Evolutionary conservation across 257 asterid genomes (phyloP).

Genomic region (Ligustrum vulgare): DNA sequence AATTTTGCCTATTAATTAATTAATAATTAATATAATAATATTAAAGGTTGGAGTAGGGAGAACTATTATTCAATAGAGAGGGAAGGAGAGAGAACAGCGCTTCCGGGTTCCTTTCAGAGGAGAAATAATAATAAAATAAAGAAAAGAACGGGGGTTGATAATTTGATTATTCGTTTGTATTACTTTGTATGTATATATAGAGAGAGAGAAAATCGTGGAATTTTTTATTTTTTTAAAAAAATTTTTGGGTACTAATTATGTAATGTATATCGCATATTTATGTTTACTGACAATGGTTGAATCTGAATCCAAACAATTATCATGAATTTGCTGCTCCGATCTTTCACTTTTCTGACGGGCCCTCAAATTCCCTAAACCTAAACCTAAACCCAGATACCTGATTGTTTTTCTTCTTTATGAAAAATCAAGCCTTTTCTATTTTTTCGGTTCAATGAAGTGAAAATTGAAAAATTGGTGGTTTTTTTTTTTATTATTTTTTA

Average conservation of each 20-base stretch:
- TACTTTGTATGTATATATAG: background rate
- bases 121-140: background rate
- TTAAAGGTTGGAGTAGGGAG: background rate
- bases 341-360: background rate
- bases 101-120: background rate
- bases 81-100: background rate
- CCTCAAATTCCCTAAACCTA: background rate
- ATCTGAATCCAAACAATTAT: slow-evolving; percentile 1
- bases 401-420: background rate
- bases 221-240: background rate
- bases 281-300: slow-evolving; percentile 4
- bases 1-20: slow-evolving; percentile 6
- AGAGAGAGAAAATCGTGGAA: background rate
- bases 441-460: background rate
- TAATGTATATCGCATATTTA: slow-evolving; percentile 4
- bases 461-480: background rate
- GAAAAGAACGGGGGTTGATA: background rate
- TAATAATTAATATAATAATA: too few species aligned
- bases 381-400: background rate
- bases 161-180: background rate
- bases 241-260: background rate
- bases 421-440: background rate
- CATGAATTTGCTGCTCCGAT: background rate
- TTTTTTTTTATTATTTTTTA: background rate
- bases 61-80: background rate